Evolutionary conservation across 805 yeast species (phyloP), one percentile per base, ranked within the genome.

Genomic region (Kazachstania viticola): DNA sequence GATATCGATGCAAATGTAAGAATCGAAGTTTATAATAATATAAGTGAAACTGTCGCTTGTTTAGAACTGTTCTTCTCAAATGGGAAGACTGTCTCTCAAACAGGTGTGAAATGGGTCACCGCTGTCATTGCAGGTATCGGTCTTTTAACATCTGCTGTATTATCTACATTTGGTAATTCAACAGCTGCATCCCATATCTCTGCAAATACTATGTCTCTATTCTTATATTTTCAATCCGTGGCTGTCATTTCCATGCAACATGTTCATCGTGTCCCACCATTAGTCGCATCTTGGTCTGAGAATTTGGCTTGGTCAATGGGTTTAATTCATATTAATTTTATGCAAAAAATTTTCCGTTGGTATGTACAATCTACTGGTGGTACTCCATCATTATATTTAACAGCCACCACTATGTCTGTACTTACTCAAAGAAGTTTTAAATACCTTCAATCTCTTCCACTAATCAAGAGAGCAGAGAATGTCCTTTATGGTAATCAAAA

Each of bases 251-350:
- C 79, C 18, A 83, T 87, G 95, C 73, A 78, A 55, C 79, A 80
- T 40, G 95, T 84, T 32, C 84, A 79, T 48, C 64, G 76, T 35
- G 77, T 83, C 7, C 96, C 96, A n/a, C 95, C 95, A 14, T 82
- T 87, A 48, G 95, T 94, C 8, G 68, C 80, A 9, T 77, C 94
- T 9, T 87, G 96, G 96, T 67, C 87, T 7, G 94, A 83, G 55
- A 85, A 87, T 52, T 65, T 87, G 48, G 87, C 87, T 22, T 87
- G 96, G 96, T 81, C 95, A 3, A 82, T 87, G 82, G 96, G 96
- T 5, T 65, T 87, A 38, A 83, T 87, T 46, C 65, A 79, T 53
- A 71, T 80, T 26, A 49, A 51, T 4, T 87, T 85, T 52, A 82
- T 87, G 95, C 95, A 87, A 57, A 63, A 71, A 39, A 76, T 80